Base-by-base conservation (phyloP, 2,329 filamentous ascomycete species). In the Arthrobotrys megalospora region DNA sequence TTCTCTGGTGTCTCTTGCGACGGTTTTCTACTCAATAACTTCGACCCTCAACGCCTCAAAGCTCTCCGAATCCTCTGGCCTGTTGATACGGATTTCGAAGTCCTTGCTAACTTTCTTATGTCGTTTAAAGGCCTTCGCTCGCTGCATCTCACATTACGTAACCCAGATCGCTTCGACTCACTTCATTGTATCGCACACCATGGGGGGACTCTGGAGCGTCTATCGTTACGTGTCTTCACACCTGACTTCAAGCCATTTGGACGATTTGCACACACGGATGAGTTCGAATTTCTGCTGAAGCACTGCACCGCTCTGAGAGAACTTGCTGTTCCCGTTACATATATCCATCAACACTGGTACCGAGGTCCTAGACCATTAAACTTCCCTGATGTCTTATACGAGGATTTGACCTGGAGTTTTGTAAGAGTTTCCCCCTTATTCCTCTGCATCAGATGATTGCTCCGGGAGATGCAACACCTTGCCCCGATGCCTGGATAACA, bases 1-100 rank as follows among this genome's bases (percentile, higher is more conserved):
- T 77, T 77, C 60, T 77, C 73, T 24, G 52, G 66, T n/a, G 67
- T 77, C 6, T 34, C 41, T 6, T 77, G 73, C 41, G 66, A 71
- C 16, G 47, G 19, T 36, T 77, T 77, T 34, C 52, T 77, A 0
- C 45, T 67, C 3, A 19, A 47, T 5, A 77, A 77, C 14, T 77
- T 77, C 32, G 52, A 77, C 34, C 58, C 73, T 3, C 24, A 48
- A 24, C 47, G 34, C 11, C 52, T 77, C 11, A 43, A 55, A 21
- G 73, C 73, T 12, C 47, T 77, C 7, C 50, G 73, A 3, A 71
- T 77, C 36, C 73, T 77, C 19, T 77, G 73, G 73, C 73, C 73
- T 11, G 73, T 71, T 2, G 73, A 77, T 6, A 77, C 67, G 1
- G 73, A 77, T 19, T 77, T 71, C 28, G 43, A 64, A 2, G 28